Evolutionary conservation across 1,139 yeast genomes (phyloP).

Genomic region (Sugiyamaella xylanicola): DNA sequence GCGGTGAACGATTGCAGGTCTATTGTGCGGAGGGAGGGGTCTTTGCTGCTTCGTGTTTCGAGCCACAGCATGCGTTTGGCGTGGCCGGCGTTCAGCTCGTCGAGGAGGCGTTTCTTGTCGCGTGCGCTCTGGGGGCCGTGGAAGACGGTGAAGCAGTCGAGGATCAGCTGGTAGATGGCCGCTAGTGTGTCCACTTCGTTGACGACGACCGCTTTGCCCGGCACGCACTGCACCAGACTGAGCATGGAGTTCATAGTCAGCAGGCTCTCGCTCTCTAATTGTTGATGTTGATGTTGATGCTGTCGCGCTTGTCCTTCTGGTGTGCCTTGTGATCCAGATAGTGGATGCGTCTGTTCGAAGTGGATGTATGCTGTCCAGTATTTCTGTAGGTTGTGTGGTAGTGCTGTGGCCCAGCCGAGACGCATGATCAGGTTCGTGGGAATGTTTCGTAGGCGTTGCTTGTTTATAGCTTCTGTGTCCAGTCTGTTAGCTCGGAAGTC

Average conservation of each 20-base stretch:
- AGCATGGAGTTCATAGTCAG: not conserved
- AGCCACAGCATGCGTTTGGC: slow-evolving; percentile 1
- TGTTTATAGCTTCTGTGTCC: not conserved
- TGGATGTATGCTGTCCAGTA: slow-evolving; percentile 1
- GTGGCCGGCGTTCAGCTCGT: slow-evolving; percentile 1
- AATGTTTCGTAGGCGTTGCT: not conserved
- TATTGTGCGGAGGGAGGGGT: not conserved
- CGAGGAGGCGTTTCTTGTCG: not conserved
- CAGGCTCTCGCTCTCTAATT: too few relatives aligned
- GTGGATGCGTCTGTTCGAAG: not conserved
- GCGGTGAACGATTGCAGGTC: not conserved
- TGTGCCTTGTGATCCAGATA: not conserved
- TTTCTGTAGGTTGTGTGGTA: slow-evolving; percentile 7
- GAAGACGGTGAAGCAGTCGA: not conserved
- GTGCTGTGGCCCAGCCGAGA: slow-evolving; percentile 9
- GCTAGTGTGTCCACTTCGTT: slow-evolving; percentile 8
- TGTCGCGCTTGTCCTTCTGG: not conserved
- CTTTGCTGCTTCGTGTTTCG: not conserved
- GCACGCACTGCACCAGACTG: not conserved
- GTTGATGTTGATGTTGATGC: too few relatives aligned
- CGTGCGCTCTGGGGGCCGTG: not conserved
- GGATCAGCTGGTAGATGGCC: slow-evolving; percentile 1
- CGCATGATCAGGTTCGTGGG: slow-evolving; percentile 14
- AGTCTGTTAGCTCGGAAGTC: not conserved
- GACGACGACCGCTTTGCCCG: slow-evolving; percentile 1